A percentile compares a stretch with the other conserved stretches of the same genome.
Evolutionary conservation across 352 stramenopile genomes (phyloP).

Genomic region (Pythium monospermum): DNA sequence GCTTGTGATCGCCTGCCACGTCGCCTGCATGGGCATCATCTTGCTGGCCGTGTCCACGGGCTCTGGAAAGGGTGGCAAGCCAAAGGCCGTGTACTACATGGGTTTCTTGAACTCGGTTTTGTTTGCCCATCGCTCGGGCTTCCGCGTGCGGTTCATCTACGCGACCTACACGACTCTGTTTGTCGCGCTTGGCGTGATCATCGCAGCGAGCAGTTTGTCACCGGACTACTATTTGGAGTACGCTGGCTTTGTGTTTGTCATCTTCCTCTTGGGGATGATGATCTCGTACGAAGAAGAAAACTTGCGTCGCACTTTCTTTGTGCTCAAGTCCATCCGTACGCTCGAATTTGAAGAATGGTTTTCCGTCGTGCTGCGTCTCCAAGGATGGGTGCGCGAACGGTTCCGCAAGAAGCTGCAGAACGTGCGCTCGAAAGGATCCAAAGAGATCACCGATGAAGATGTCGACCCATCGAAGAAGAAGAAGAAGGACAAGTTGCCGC

Average conservation of each 20-base stretch:
- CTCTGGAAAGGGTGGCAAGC: slow-evolving; percentile 29
- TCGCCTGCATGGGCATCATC: slow-evolving; percentile 67
- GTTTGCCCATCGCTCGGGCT: slow-evolving; percentile 70
- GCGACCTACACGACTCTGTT: slow-evolving; percentile 67
- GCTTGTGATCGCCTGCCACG: slow-evolving; percentile 61
- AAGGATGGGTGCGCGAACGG: slow-evolving; percentile 64
- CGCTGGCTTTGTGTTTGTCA: slow-evolving; percentile 55
- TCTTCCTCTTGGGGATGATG: slow-evolving; percentile 79
- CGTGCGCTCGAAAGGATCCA: slow-evolving; percentile 47
- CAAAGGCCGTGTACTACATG: slow-evolving; percentile 80
- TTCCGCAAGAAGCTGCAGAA: slow-evolving; percentile 54
- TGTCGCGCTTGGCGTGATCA: slow-evolving; percentile 57
- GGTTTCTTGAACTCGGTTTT: slow-evolving; percentile 77
- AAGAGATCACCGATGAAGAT: slow-evolving; percentile 26
- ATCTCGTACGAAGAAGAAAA: slow-evolving; percentile 81
- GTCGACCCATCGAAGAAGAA: slow-evolving; percentile 14
- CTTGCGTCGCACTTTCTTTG: slow-evolving; percentile 71
- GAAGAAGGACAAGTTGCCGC: slow-evolving; percentile 22
- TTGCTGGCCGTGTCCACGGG: slow-evolving; percentile 57
- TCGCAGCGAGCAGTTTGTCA: slow-evolving; percentile 46
- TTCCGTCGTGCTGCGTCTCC: slow-evolving; percentile 60
- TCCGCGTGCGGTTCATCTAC: slow-evolving; percentile 78
- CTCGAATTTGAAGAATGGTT: slow-evolving; percentile 84
- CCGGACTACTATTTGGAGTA: slow-evolving; percentile 68
- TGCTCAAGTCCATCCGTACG: slow-evolving; percentile 76